Conservation (phyloP, 352 stramenopile species). For the Albugo laibachii region DNA sequence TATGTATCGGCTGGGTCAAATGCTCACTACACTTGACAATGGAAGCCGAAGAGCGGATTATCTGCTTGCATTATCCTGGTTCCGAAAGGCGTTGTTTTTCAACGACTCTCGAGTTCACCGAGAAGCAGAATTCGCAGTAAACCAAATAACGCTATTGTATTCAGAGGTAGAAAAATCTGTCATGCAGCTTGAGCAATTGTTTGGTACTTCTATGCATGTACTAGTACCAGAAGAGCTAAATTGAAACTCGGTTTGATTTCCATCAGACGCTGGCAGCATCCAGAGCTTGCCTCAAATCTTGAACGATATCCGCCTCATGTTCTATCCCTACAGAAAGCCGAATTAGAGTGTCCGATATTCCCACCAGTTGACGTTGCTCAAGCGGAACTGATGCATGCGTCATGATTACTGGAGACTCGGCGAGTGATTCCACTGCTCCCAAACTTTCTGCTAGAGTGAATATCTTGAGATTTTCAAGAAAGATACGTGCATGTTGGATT, state of each 20-base stretch:
- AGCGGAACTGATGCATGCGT: conserved; percentile 85
- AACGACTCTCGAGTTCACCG: conserved; percentile 15
- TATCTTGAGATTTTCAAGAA: conserved; percentile 87
- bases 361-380: conserved; percentile 72
- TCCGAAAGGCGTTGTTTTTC: conserved; percentile 18
- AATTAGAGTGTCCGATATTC: conserved; percentile 86
- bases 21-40: not conserved
- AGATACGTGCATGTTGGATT: conserved; percentile 58
- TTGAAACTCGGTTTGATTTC: conserved; percentile 3
- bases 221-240: conserved; percentile 17
- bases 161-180: conserved; percentile 20
- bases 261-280: conserved; percentile 20
- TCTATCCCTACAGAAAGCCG: conserved; percentile 86
- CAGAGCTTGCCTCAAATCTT: conserved; percentile 68
- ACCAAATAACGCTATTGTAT: conserved; percentile 22
- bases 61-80: not conserved
- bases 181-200: conserved; percentile 15
- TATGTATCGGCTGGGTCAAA: not conserved
- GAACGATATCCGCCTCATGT: conserved; percentile 81
- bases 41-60: not conserved
- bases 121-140: conserved; percentile 7
- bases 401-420: conserved; percentile 88
- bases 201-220: conserved; percentile 23
- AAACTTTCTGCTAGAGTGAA: conserved; percentile 90
- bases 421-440: conserved; percentile 83